Base-by-base conservation (phyloP, 2,329 filamentous ascomycete species). In the Trichoderma simmonsii region DNA sequence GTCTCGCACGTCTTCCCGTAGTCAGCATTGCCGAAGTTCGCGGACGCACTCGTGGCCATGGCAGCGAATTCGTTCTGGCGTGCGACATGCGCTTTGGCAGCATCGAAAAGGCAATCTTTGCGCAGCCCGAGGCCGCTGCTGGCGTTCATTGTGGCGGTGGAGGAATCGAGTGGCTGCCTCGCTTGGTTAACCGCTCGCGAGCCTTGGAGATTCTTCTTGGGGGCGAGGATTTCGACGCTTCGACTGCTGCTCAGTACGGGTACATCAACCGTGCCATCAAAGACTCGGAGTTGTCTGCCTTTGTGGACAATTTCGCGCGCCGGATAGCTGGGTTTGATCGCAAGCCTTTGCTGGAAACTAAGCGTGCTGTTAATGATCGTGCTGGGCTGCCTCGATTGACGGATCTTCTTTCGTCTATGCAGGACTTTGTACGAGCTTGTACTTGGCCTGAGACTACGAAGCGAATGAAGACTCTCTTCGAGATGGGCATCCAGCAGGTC, bases 71-170 rank as follows among this genome's bases (percentile, higher is more conserved):
- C 24, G 14, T 56, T 6, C 64, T 67, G 7, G 64, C 64, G 4
- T 67, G 64, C 32, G 64, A 67, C 9, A 56, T 67, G 51, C 64
- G 64, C 15, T 67, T 57, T 21, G 64, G 48, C 15, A 67, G 64
- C 15, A 12, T 67, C 8, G 64, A 67, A 21, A 57, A 67, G 6
- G 64, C 64, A 6, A 57, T 67, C 2, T 39, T 67, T 24, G 6
- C 48, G 3, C 64, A 67, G 51, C 64, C 64, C 18, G 64, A 67
- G 28, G 64, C 32, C 11, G 64, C 30, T 4, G 48, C 64, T 26
- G 64, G 64, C 12, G 14, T 67, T 28, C 15, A 26, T 15, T 39
- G 32, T 2, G 64, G 64, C 9, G 64, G 64, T 3, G 64, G 64
- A 15, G 48, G 30, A 14, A 56, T 67, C 51, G 64, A 67, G 12